Conservation (phyloP, 805 yeast genomes). For the Yarrowia keelungensis region DNA sequence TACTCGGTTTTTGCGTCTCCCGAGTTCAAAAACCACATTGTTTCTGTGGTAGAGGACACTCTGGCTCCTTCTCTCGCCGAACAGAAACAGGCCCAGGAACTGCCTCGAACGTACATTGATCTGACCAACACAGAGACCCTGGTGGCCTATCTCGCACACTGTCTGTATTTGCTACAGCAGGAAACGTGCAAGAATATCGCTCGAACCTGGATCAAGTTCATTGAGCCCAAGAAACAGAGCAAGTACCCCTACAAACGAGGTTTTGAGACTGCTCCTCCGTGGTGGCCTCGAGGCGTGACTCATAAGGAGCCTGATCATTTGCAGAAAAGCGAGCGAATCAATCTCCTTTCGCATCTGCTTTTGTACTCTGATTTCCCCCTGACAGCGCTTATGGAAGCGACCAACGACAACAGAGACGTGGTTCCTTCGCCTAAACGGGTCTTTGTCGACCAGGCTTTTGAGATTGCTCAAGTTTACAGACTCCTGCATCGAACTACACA, state of each 20-base stretch:
- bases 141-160: background rate
- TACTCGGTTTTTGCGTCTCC: conserved; percentile 3
- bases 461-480: background rate
- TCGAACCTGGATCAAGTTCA: conserved; percentile 68
- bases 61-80: conserved; percentile 6
- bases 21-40: background rate
- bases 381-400: conserved; percentile 1
- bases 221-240: conserved; percentile 73
- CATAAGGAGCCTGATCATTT: conserved; percentile 81
- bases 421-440: conserved; percentile 18
- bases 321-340: conserved; percentile 62
- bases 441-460: conserved; percentile 21
- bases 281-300: conserved; percentile 72
- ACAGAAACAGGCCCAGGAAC: conserved; percentile 11
- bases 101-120: conserved; percentile 9
- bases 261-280: conserved; percentile 59
- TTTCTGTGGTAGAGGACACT: background rate
- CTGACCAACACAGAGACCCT: background rate
- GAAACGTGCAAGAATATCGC: conserved; percentile 65
- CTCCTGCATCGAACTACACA: background rate
- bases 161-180: conserved; percentile 50
- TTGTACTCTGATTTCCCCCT: conserved; percentile 34
- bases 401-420: conserved; percentile 11
- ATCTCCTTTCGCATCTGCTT: conserved; percentile 50
- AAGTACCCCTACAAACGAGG: conserved; percentile 66